Evolutionary conservation across 2,329 filamentous ascomycete species (phyloP).

Genomic region (Cercospora sp.): DNA sequence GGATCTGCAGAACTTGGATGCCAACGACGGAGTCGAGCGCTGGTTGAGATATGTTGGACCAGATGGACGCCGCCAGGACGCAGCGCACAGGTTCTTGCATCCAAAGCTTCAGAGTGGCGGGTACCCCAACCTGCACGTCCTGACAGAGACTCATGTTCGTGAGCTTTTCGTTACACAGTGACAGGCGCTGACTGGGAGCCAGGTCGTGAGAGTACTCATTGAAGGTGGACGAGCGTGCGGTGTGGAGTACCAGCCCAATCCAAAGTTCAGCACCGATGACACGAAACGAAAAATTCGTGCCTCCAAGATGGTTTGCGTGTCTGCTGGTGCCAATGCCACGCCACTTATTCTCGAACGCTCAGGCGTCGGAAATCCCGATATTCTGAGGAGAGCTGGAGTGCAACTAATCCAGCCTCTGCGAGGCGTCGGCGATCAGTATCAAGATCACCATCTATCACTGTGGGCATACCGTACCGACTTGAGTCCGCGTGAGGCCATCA

Average conservation of each 20-base stretch:
- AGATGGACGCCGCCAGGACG: slow-evolving; percentile 59
- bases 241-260: slow-evolving; percentile 57
- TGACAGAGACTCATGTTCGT: slow-evolving; percentile 50
- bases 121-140: slow-evolving; percentile 60
- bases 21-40: slow-evolving; percentile 46
- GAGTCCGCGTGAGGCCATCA: slow-evolving; percentile 51
- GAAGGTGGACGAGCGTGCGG: slow-evolving; percentile 54
- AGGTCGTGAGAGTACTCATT: slow-evolving; percentile 49
- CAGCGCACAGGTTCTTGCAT: slow-evolving; percentile 58
- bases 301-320: slow-evolving; percentile 59
- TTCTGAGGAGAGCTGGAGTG: slow-evolving; percentile 36
- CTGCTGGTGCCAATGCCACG: slow-evolving; percentile 58
- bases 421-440: slow-evolving; percentile 22
- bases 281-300: slow-evolving; percentile 46
- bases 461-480: slow-evolving; percentile 55
- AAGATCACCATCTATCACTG: slow-evolving; percentile 47
- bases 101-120: slow-evolving; percentile 52
- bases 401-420: slow-evolving; percentile 11
- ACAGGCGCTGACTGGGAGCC: not conserved
- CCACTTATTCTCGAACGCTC: slow-evolving; percentile 62
- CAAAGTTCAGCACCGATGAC: slow-evolving; percentile 18
- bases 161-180: not conserved
- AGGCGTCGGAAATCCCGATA: slow-evolving; percentile 52
- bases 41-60: slow-evolving; percentile 53
- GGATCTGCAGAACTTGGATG: slow-evolving; percentile 56